Evolutionary conservation across 768 basidiomycete genomes (phyloP), one percentile per base, ranked within the genome.

Genomic region (Amanita brunnescens): DNA sequence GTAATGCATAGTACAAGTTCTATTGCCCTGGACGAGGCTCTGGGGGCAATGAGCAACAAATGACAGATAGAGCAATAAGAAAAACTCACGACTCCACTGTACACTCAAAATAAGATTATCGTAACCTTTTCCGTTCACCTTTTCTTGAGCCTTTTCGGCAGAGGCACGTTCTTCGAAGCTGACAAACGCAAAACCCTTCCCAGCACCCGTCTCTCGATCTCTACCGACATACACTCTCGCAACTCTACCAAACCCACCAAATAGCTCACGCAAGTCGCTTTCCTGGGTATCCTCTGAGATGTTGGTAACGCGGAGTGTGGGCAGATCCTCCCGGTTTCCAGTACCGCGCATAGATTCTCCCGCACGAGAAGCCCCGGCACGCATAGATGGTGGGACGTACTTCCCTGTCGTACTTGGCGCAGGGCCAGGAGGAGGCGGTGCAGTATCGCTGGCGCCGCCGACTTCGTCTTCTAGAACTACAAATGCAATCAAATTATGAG

Each of bases 181-280:
- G 50, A 99, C 94, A 59, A 98, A 98, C 13, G 94, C 95, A 65
- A 95, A 96, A 44, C 95, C 95, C 68, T 95, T 96, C 52, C 93
- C 93, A 18, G 87, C 78, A 41, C 94, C 91, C 7, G 95, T 97
- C 61, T 96, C 94, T 48, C 91, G 77, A 65, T 99, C 96, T 40
- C 89, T 77, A 21, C 95, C 96, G 42, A 99, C 88, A 67, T 93
- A 97, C 47, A 97, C 92, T 48, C 96, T 73, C 30, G 82, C 85
- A 32, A 94, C 85, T 13, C 86, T 76, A 0, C 92, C 91, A 66
- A 98, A 96, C 16, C 71, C 66, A 46, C 83, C 80, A 64, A 99
- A 98, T 33, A 99, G 75, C 18, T 92, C 93, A 50, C 94, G 84
- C 21, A 99, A 72, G 68, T 99, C 96, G 62, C 82, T 85, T 64